Percentiles rank a stretch among this genome's conserved stretches.
Conservation (phyloP, 1,284 basidiomycete species). For the Papiliotrema flavescens region DNA sequence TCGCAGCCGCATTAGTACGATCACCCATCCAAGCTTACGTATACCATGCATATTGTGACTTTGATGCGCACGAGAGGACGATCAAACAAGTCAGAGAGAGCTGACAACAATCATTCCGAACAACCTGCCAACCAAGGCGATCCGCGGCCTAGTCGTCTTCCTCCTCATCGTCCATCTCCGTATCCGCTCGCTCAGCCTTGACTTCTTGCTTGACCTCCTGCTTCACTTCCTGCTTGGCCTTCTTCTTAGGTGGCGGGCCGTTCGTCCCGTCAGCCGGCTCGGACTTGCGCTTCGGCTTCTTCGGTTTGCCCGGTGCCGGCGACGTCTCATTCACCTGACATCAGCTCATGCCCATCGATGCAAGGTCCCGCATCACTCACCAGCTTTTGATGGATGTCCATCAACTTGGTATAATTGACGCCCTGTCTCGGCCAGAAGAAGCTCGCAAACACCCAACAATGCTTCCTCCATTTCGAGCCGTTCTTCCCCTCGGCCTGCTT, state of each 20-base stretch:
- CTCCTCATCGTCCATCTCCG: not conserved
- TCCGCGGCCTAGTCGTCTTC: not conserved
- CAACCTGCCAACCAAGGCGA: not conserved
- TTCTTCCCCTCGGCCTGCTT: slow-evolving; percentile 76
- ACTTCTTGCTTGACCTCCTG: slow-evolving; percentile 15
- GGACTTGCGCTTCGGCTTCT: slow-evolving; percentile 32
- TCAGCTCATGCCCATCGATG: not conserved
- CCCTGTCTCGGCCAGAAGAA: slow-evolving; percentile 94
- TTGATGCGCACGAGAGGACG: not conserved
- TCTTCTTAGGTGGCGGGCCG: slow-evolving; percentile 25
- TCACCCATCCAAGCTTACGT: not conserved
- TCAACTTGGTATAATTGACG: slow-evolving; percentile 82
- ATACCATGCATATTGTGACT: not conserved
- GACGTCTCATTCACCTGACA: slow-evolving; percentile 22
- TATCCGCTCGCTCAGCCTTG: not conserved
- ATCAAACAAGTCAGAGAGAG: not conserved
- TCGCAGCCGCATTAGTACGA: no score
- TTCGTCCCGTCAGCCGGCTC: slow-evolving; percentile 15
- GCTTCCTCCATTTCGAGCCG: slow-evolving; percentile 79
- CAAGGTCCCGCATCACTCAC: slow-evolving; percentile 51
- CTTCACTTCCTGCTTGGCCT: slow-evolving; percentile 19
- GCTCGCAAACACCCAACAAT: slow-evolving; percentile 95
- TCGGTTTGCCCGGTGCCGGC: slow-evolving; percentile 19
- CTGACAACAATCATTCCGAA: not conserved
- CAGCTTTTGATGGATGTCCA: slow-evolving; percentile 91